Conservation (phyloP, 495 filamentous ascomycete genomes). For the Chaetomidium leptoderma region DNA sequence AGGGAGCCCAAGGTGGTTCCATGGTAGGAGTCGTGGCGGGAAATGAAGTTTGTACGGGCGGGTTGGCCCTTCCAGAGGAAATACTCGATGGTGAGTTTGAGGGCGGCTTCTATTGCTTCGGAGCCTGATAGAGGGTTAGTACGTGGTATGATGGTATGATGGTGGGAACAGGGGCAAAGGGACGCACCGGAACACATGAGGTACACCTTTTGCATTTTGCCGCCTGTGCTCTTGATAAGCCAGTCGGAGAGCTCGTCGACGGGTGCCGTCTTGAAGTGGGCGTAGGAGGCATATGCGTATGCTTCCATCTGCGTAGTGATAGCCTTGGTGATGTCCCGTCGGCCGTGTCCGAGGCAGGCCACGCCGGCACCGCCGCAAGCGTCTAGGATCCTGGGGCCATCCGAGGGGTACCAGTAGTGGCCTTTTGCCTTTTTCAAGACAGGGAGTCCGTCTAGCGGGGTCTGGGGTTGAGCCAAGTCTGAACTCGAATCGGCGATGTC, state of each 20-base stretch:
- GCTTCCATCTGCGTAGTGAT: slow-evolving; percentile 32
- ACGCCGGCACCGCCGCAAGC: slow-evolving; percentile 49
- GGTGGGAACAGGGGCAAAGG: neutral
- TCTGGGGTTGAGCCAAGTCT: neutral
- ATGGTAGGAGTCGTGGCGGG: slow-evolving; percentile 64
- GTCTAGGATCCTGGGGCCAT: slow-evolving; percentile 57
- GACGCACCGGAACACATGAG: slow-evolving; percentile 52
- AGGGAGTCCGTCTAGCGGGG: neutral
- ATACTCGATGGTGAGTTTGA: slow-evolving; percentile 64
- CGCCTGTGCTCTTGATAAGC: slow-evolving; percentile 41
- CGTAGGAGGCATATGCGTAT: slow-evolving; percentile 40
- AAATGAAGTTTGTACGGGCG: slow-evolving; percentile 51
- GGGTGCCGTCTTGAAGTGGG: slow-evolving; percentile 37
- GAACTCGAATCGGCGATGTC: slow-evolving; percentile 7
- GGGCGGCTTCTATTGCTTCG: slow-evolving; percentile 66
- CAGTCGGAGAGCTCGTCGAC: slow-evolving; percentile 36
- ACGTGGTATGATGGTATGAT: too few species aligned
- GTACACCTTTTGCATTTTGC: slow-evolving; percentile 43
- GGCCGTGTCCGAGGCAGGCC: slow-evolving; percentile 48
- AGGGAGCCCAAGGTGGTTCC: slow-evolving; percentile 64
- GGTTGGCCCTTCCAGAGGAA: slow-evolving; percentile 44
- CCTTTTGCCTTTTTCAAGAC: slow-evolving; percentile 24
- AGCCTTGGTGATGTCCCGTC: slow-evolving; percentile 38
- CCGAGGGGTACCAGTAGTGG: slow-evolving; percentile 38
- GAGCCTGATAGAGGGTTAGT: slow-evolving; percentile 47